phyloP scores from a whole-genome alignment of 768 basidiomycete genomes.

The Clitopilus passeckerianus region DNA sequence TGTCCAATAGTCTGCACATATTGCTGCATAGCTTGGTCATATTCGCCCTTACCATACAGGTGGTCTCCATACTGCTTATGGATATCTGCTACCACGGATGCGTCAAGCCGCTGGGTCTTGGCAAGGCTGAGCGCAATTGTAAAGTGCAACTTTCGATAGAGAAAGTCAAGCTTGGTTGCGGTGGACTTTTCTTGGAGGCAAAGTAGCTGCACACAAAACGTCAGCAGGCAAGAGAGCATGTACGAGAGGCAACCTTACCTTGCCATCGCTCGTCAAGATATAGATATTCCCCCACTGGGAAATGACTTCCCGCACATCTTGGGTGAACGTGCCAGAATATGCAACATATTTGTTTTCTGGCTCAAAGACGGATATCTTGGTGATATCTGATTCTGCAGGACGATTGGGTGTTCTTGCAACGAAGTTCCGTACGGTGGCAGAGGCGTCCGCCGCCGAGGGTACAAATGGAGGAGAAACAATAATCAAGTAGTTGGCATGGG shows the following conservation, averaged over 20 bases:
- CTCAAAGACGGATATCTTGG: conserved; percentile 84
- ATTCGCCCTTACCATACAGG: conserved; percentile 86
- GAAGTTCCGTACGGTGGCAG: conserved; percentile 73
- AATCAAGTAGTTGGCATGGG: conserved; percentile 80
- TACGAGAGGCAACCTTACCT: conserved; percentile 36
- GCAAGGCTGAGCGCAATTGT: conserved; percentile 80
- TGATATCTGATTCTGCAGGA: conserved; percentile 52
- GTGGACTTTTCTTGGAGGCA: conserved; percentile 78
- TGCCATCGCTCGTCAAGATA: conserved; percentile 73
- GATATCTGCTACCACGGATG: conserved; percentile 78
- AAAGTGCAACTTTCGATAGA: conserved; percentile 79
- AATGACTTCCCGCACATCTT: conserved; percentile 80
- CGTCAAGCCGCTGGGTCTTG: conserved; percentile 70
- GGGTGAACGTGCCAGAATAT: conserved; percentile 74
- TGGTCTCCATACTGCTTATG: conserved; percentile 89
- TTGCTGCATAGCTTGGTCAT: conserved; percentile 90
- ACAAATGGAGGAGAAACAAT: conserved; percentile 85
- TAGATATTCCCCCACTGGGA: conserved; percentile 81
- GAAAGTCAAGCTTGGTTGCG: conserved; percentile 76
- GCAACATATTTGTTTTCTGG: conserved; percentile 89
- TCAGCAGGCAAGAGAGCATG: not conserved
- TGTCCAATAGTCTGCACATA: conserved; percentile 87
- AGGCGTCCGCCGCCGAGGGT: conserved; percentile 57
- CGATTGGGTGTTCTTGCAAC: conserved; percentile 43
- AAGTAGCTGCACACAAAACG: conserved; percentile 38